Conservation (phyloP, 2,329 filamentous ascomycete species). For the Colletotrichum trifolii region DNA sequence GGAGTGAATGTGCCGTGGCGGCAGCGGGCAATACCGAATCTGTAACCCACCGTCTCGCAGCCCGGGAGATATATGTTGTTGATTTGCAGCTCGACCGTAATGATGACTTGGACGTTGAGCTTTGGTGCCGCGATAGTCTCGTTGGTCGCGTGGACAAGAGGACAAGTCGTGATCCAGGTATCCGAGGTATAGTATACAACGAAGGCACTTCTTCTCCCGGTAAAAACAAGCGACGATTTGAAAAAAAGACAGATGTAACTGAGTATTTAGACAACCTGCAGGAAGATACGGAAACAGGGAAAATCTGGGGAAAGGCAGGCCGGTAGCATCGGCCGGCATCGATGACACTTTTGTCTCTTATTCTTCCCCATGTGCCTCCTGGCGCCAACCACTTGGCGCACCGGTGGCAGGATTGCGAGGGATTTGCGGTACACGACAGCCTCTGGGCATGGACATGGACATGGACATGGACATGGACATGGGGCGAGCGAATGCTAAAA, state of each 20-base stretch:
- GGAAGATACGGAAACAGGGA: conserved; percentile 10
- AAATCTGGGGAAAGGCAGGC: conserved; percentile 29
- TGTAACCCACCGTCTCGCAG: too few relatives aligned
- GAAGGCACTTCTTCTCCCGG: not conserved
- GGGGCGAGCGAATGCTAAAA: not conserved
- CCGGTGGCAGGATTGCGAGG: conserved; percentile 5
- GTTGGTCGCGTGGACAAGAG: too few relatives aligned
- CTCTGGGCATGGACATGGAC: not conserved
- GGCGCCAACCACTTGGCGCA: conserved; percentile 17
- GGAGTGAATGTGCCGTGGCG: not conserved
- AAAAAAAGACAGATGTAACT: too few relatives aligned
- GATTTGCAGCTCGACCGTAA: too few relatives aligned
- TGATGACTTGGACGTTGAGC: too few relatives aligned
- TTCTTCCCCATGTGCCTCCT: too few relatives aligned
- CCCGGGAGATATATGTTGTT: too few relatives aligned
- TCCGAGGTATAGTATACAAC: not conserved
- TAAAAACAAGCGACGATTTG: too few relatives aligned
- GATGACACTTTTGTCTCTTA: conserved; percentile 24
- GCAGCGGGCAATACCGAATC: too few relatives aligned
- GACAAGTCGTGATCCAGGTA: too few relatives aligned
- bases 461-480: not conserved
- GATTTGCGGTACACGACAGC: not conserved
- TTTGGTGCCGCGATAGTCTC: too few relatives aligned
- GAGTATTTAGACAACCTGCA: too few relatives aligned
- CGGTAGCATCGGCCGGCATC: conserved; percentile 7